A percentile compares a stretch with the other conserved stretches of the same genome.
Conservation (phyloP, 345 rosid genomes). For the Trapa bicornis region DNA sequence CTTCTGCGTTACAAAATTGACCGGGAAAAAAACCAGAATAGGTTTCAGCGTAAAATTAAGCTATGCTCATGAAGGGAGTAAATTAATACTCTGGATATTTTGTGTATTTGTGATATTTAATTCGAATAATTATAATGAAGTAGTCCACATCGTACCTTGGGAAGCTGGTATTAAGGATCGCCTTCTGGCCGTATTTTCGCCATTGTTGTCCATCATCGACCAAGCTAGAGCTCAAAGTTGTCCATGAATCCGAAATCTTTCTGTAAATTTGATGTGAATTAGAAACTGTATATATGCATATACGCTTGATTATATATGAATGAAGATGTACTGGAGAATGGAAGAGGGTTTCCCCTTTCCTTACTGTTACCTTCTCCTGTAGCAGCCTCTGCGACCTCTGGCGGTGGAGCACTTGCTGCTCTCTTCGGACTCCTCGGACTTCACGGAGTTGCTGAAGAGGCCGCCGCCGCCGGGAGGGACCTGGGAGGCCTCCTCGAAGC, state of each 20-base stretch:
- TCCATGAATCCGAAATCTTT: conserved; percentile 16
- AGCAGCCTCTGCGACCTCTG: conserved; percentile 17
- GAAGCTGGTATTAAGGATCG: conserved; percentile 25
- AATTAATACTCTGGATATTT: no score
- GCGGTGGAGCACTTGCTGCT: conserved; percentile 10
- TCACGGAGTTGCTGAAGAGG: not conserved
- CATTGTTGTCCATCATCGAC: conserved; percentile 37
- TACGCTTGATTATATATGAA: not conserved
- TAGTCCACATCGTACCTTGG: conserved; percentile 22
- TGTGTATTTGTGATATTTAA: no score
- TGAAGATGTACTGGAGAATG: not conserved
- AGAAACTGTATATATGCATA: not conserved
- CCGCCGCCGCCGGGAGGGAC: not conserved
- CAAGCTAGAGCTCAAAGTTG: conserved; percentile 9
- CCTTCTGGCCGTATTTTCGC: conserved; percentile 55
- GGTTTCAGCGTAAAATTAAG: no score
- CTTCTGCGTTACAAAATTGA: conserved; percentile 15
- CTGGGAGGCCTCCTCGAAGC: conserved; percentile 8
- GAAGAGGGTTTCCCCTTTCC: not conserved
- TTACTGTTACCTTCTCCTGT: conserved; percentile 16
- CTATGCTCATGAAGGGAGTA: no score
- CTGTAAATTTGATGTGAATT: conserved; percentile 9
- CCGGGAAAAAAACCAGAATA: not conserved
- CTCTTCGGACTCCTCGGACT: conserved; percentile 20
- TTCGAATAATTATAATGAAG: no score